Conservation (phyloP, 345 rosid species). For the Moricandia arvensis region DNA sequence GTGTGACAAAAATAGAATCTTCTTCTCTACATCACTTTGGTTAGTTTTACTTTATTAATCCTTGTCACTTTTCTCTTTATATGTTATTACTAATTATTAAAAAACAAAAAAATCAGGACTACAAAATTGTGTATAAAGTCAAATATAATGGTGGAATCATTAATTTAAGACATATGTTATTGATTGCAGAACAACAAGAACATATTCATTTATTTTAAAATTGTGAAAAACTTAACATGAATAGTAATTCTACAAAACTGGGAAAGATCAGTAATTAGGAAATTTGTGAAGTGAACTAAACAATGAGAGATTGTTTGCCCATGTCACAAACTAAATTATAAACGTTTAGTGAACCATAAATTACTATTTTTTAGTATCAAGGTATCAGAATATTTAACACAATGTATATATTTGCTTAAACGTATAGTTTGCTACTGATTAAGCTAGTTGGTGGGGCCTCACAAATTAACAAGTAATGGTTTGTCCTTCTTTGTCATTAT, state of each 20-base stretch:
- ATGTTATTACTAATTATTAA: conserved; percentile 3
- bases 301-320: not conserved
- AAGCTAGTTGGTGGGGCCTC: conserved; percentile 12
- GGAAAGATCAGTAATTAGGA: not conserved
- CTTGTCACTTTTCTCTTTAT: conserved; percentile 19
- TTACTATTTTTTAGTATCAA: not conserved
- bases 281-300: not conserved
- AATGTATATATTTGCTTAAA: not conserved
- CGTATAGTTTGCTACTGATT: not conserved
- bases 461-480: not conserved
- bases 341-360: not conserved
- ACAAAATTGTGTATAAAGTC: not conserved
- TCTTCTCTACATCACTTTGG: conserved; percentile 20
- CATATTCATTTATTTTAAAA: not conserved
- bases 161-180: not conserved
- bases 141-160: not conserved
- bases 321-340: not conserved
- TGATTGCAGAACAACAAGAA: not conserved
- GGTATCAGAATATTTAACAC: not conserved
- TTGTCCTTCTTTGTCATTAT: conserved; percentile 3
- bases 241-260: not conserved
- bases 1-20: conserved; percentile 18
- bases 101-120: not conserved
- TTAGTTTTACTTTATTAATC: conserved; percentile 9
- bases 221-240: not conserved